These are phyloP conservation scores for Xylaria flabelliformis DNA, from an alignment of 495 filamentous ascomycete genomes.

Conservation along the genomic window DNA sequence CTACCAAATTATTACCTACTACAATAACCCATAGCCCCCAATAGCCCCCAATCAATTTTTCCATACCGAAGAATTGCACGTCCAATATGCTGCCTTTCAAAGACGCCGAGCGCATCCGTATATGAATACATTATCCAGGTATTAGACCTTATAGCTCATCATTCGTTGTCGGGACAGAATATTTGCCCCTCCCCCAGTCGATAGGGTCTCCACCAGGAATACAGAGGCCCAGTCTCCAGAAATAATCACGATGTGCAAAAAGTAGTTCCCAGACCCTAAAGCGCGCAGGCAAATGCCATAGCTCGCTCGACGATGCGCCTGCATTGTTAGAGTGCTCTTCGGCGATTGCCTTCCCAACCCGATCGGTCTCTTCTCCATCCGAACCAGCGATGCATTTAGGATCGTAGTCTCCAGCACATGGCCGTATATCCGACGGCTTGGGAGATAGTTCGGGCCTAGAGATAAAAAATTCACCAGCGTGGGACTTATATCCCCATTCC, in stretches of 20 bases:
- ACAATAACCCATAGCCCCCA: not conserved
- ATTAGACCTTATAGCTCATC: slow-evolving; percentile 36
- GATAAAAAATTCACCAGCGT: slow-evolving; percentile 89
- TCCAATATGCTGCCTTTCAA: not conserved
- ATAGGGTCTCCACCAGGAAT: slow-evolving; percentile 80
- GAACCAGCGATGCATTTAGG: slow-evolving; percentile 69
- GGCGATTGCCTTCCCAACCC: slow-evolving; percentile 28
- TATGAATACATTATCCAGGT: slow-evolving; percentile 12
- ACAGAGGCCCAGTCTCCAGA: slow-evolving; percentile 90
- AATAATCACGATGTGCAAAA: slow-evolving; percentile 95
- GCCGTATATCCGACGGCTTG: slow-evolving; percentile 65
- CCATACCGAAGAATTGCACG: not conserved
- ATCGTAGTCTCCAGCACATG: slow-evolving; percentile 77
- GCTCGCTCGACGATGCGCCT: slow-evolving; percentile 19
- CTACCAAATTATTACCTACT: slow-evolving; percentile 11
- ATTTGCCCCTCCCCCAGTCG: slow-evolving; percentile 64
- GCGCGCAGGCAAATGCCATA: slow-evolving; percentile 60
- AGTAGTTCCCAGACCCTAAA: slow-evolving; percentile 89
- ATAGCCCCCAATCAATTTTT: slow-evolving; percentile 2
- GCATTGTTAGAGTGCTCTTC: slow-evolving; percentile 33
- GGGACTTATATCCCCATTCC: slow-evolving; percentile 87
- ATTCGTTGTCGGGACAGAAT: slow-evolving; percentile 35
- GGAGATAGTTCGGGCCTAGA: slow-evolving; percentile 72
- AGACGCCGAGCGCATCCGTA: not conserved
- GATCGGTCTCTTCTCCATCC: slow-evolving; percentile 42